Evolutionary conservation across 306 rosid species (phyloP), one percentile per base, ranked within the genome.

Genomic region (Acacia acuminata): DNA sequence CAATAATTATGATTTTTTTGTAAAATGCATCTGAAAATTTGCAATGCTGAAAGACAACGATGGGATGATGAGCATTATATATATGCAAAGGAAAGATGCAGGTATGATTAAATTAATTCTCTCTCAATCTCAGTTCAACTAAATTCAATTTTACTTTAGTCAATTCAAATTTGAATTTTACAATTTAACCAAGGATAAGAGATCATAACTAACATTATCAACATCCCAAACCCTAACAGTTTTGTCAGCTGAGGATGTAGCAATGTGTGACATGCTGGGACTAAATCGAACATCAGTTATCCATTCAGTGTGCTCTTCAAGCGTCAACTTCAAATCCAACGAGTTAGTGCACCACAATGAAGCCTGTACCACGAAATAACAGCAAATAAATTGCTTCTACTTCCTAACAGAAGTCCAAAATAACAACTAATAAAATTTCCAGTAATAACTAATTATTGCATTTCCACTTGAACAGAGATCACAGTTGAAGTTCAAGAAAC

Each of bases 181-280:
- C 10, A 13, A 11, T 63, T 14, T 17, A 30, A 68, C 70, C 76
- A 42, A 78, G 32, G 66, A 81, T 76, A 77, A 45, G 22, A 22
- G 27, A 67, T 44, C 51, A 42, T 19, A 32, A 87, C 98, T 86
- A 61, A 95, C 98, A 80, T 90, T 88, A 77, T 92, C 97, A 83
- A 75, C 84, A 80, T 90, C 94, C 97, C 97, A 95, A 83, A 93
- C 89, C 88, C 88, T 86, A 82, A 95, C 95, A 79, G 97, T 90
- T 87, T 80, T 88, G 85, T 95, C 97, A 47, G 93, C 91, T 43
- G 98, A 95, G 64, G 97, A 93, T 75, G 98, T 95, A 77, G 97
- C 97, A 73, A 93, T 73, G 77, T 84, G 87, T 53, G 80, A 81
- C 77, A 78, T 76, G 81, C 86, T 90, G 84, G 94, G 92, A 84